Percentiles rank a stretch among this genome's conserved stretches.
phyloP scores from a whole-genome alignment of 805 yeast genomes.

The Hyphopichia homilentoma region DNA sequence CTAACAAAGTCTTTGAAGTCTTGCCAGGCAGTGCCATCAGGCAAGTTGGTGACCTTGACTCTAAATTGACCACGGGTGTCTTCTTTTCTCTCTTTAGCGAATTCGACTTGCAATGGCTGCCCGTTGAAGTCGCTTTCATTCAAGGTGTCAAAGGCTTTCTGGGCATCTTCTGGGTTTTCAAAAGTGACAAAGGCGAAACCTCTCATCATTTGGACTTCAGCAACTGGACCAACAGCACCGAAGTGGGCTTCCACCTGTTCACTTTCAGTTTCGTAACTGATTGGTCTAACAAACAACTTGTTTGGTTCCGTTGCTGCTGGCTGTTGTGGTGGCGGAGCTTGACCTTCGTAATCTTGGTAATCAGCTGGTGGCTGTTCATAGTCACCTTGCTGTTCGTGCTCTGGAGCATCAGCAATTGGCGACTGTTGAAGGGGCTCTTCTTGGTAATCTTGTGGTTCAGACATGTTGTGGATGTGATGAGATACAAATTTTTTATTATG shows the following conservation, averaged over 20 bases:
- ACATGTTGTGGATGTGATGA: too few relatives aligned
- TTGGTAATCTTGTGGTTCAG: too few relatives aligned
- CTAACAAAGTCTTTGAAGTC: constrained; percentile 87
- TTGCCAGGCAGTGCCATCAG: constrained; percentile 81
- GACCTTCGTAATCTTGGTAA: too few relatives aligned
- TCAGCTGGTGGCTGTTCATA: too few relatives aligned
- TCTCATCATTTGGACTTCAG: constrained; percentile 66
- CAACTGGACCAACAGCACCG: constrained; percentile 60
- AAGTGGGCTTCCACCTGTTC: constrained; percentile 70
- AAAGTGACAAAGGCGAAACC: constrained; percentile 91
- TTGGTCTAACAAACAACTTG: constrained; percentile 57
- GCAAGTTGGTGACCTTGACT: constrained; percentile 64
- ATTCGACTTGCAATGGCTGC: constrained; percentile 48
- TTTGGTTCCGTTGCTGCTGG: constrained; percentile 16
- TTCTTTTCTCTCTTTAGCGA: constrained; percentile 52
- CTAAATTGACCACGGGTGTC: constrained; percentile 71
- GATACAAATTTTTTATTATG: too few relatives aligned
- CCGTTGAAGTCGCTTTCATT: constrained; percentile 47
- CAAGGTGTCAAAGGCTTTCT: constrained; percentile 45
- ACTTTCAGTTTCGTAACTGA: constrained; percentile 46
- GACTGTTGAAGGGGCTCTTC: constrained; percentile 1
- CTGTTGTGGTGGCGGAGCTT: background rate
- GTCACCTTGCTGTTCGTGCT: too few relatives aligned
- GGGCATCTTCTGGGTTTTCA: constrained; percentile 56
- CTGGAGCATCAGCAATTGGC: constrained; percentile 1